Base-by-base conservation (phyloP, 306 rosid species). In the Castanospermum australe region DNA sequence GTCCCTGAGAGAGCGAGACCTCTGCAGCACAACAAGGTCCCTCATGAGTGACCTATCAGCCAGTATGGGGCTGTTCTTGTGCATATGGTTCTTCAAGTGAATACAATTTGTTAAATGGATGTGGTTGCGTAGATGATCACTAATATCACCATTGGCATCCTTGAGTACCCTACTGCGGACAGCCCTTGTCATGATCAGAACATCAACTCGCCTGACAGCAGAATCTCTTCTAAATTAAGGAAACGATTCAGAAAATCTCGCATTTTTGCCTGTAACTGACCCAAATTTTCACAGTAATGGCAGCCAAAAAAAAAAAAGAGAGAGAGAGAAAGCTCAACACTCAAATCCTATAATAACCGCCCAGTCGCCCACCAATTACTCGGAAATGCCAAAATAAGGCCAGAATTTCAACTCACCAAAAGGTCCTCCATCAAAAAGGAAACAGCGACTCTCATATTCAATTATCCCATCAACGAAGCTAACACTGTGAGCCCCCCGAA, bases 61-160 rank as follows among this genome's bases (percentile, higher is more conserved):
- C 73, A 96, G 21, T 52, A 93, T 90, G 60, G 99, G 98, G 80
- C 99, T 96, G 76, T 91, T 93, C 88, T 91, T 96, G 84, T 96
- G 99, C 98, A 96, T 93, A 59, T 96, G 99, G 81, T 96, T 96
- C 96, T 96, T 96, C 92, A 96, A 84, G 90, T 93, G 99, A 83
- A 96, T 96, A 82, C 99, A 96, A 84, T 93, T 96, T 45, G 98
- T 96, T 87, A 96, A 89, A 86, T 96, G 99, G 57, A 96, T 91
- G 78, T 93, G 98, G 88, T 96, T 96, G 59, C 98, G 93, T 50
- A 96, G 87, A 91, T 96, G 99, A 75, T 93, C 99, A 84, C 93
- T 83, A 65, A 91, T 90, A 81, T 91, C 97, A 88, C 98, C 99
- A 87, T 96, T 96, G 13, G 99, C 96, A 79, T 96, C 99, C 87